Base-by-base conservation (phyloP, 129 eudicot species). In the Saposhnikovia divaricata region DNA sequence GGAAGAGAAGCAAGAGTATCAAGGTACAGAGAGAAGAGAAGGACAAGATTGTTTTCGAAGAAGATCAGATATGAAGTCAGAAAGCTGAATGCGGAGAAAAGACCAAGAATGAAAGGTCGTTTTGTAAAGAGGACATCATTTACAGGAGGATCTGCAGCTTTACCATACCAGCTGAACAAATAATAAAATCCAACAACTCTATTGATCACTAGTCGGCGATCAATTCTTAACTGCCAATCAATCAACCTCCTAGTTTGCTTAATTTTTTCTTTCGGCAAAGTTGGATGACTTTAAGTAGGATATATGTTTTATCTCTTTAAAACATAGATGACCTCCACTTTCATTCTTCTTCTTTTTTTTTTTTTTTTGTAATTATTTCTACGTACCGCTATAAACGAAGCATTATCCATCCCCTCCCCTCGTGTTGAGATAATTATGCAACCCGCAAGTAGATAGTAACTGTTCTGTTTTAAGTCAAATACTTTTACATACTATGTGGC, bases 41-140 rank as follows among this genome's bases (percentile, higher is more conserved):
- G 98, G 71, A 94, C 93, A 47, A 81, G 98, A 70, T 77, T 94
- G 87, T 94, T 91, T 78, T 88, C 98, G 0, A 94, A 91, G 91
- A 94, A 94, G 79, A 94, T 94, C 45, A 82, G 98, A 75, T 94
- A 94, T 23, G 93, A 94, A 86, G 98, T 94, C 63, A 81, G 98
- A 86, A 94, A 94, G 80, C 84, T 94, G 71, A 94, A 94, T 44
- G 98, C 98, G 1, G 98, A 94, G 81, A 91, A 94, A 82, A 86
- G 98, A 82, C 98, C 98, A 75, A 81, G 98, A 83, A 90, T 94
- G 96, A 94, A 91, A 87, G 98, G 98, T 45, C 85, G 98, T 51
- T 94, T 94, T 74, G 97, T 94, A 2, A 94, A 94, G 88, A 88
- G 98, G 84, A 81, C 93, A 71, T 61, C 90, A 78, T 82, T 87